phyloP scores from a whole-genome alignment of 768 basidiomycete genomes.

The Termitomyces sp. region DNA sequence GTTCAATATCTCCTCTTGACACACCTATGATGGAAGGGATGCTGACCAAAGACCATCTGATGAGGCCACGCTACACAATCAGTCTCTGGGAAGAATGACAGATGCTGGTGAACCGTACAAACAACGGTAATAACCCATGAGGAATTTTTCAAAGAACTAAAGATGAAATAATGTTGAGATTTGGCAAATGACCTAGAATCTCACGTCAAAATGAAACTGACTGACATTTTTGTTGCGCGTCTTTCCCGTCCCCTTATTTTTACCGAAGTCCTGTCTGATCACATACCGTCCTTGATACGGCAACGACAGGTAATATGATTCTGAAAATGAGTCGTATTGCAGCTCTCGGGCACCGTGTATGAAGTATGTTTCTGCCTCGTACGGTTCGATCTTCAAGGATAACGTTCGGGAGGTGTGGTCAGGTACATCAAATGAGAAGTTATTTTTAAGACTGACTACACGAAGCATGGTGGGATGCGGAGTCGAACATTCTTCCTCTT shows the following conservation, averaged over 20 bases:
- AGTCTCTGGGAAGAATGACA: not conserved
- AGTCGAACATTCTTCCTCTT: not conserved
- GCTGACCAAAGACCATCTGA: conserved; percentile 4
- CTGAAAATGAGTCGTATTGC: conserved; percentile 5
- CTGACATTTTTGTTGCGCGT: conserved; percentile 5
- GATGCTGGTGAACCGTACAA: not conserved
- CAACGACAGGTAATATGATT: conserved; percentile 2
- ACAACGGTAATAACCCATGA: conserved; percentile 8
- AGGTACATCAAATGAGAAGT: not conserved
- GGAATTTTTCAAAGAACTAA: conserved; percentile 8
- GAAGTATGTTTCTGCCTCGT: conserved; percentile 6
- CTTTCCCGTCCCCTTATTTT: conserved; percentile 1
- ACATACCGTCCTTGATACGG: conserved; percentile 7
- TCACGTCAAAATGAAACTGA: not conserved
- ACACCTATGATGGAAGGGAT: conserved; percentile 8
- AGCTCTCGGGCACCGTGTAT: conserved; percentile 5
- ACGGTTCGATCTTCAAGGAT: not conserved
- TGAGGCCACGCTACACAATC: not conserved
- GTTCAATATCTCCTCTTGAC: conserved; percentile 6
- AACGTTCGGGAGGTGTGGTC: not conserved
- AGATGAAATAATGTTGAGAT: not conserved
- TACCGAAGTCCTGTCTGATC: conserved; percentile 7
- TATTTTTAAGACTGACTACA: conserved; percentile 1
- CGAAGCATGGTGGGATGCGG: conserved; percentile 1
- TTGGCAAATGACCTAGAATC: not conserved